Percentiles rank a stretch among this genome's conserved stretches.
These are phyloP conservation scores for Paecilomyces sp. DNA, from an alignment of 2,329 filamentous ascomycete genomes.

Conservation along the genomic window DNA sequence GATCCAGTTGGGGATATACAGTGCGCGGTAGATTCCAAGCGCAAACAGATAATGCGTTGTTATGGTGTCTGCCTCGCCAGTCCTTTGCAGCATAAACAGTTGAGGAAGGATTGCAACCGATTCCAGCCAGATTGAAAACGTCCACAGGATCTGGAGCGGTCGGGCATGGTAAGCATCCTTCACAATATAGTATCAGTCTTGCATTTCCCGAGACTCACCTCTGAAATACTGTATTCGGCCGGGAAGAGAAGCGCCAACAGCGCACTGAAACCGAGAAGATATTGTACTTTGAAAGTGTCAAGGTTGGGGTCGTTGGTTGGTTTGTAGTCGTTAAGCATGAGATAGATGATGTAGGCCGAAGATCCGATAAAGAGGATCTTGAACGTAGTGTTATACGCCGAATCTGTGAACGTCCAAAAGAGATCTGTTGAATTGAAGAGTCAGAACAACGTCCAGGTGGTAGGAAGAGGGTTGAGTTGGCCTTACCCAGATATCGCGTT, in stretches of 20 bases:
- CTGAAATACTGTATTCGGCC: constrained; percentile 71
- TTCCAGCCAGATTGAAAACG: constrained; percentile 97
- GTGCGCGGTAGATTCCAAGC: constrained; percentile 78
- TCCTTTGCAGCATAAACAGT: constrained; percentile 95
- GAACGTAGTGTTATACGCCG: constrained; percentile 88
- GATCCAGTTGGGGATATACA: constrained; percentile 99
- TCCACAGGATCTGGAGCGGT: constrained; percentile 72
- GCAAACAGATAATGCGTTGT: constrained; percentile 97
- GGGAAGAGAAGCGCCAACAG: constrained; percentile 76
- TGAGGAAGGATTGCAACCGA: constrained; percentile 94
- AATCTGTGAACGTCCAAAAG: constrained; percentile 73
- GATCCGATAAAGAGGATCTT: constrained; percentile 91
- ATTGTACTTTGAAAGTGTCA: constrained; percentile 96
- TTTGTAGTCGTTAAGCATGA: constrained; percentile 97
- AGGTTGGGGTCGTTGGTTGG: constrained; percentile 95
- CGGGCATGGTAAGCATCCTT: neutral
- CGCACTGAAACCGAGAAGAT: constrained; percentile 74
- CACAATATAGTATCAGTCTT: neutral
- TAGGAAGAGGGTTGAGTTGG: neutral
- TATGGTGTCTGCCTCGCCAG: constrained; percentile 98
- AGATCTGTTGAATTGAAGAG: constrained; percentile 53
- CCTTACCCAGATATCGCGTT: constrained; percentile 77
- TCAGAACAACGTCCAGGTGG: constrained; percentile 9
- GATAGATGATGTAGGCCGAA: constrained; percentile 90
- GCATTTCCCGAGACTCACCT: constrained; percentile 35